Evolutionary conservation across 352 stramenopile species (phyloP), one percentile per base, ranked within the genome.

Genomic region (Phytopythium litorale): DNA sequence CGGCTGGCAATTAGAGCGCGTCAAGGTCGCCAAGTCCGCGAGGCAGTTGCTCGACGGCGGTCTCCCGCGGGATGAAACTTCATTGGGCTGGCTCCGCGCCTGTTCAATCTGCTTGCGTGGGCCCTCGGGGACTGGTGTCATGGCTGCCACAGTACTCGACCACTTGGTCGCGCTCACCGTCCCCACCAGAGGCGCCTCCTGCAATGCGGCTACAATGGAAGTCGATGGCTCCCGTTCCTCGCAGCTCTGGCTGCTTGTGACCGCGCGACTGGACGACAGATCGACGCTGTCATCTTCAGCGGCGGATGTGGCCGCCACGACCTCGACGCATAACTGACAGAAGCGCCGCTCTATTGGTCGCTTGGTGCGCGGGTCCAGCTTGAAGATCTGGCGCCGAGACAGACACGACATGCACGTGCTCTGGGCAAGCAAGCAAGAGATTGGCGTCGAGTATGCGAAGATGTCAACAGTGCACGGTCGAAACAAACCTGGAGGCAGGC

Each of bases 371-470:
- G 48, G 37, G 56, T 43, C 63, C 19, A 79, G 56, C 58, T 64
- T 40, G 67, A 77, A 79, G 43, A 75, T 66, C 54, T 60, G 48
- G 13, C 71, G 60, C 35, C 70, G 55, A 15, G 65, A 50, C 7
- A 71, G 73, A 60, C 75, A 84, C 23, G 67, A 60, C 62, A 73
- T 75, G 59, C 75, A 84, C 12, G 74, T 66, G 40, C 56, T 76
- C 70, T 84, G 7, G 28, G 5, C 21, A 25, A 7, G 0, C 16
- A 23, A 16, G 54, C 4, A 43, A 60, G 15, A 60, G 38, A 28
- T 62, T 38, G 18, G 25, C 28, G 12, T 33, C 30, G 28, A 19
- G 33, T 23, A 61, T n/a, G 33, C 37, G 33, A 40, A 49, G 23
- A 40, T 40, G 35, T 15, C 40, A 35, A 53, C 45, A 19, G 21